phyloP scores from a whole-genome alignment of 495 filamentous ascomycete genomes.

The Lasiosphaeris hirsuta region DNA sequence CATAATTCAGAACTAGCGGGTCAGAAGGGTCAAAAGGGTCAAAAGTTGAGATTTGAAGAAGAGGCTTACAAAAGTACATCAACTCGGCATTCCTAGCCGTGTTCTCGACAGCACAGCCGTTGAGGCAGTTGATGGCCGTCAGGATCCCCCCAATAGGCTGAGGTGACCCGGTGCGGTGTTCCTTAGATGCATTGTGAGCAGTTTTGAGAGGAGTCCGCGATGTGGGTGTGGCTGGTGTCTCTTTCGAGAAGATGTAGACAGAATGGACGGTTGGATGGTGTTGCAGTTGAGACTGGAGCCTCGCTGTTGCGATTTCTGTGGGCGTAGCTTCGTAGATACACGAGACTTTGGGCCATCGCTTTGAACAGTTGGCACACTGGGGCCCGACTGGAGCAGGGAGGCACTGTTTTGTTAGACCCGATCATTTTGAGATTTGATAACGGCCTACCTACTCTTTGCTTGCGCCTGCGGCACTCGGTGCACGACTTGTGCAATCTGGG shows the following conservation, averaged over 20 bases:
- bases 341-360: slow-evolving; percentile 13
- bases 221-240: background rate
- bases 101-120: slow-evolving; percentile 12
- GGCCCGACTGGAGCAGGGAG: background rate
- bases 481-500: slow-evolving; percentile 15
- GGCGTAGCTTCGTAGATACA: slow-evolving; percentile 7
- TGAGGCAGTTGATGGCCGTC: slow-evolving; percentile 18
- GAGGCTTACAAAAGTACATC: slow-evolving; percentile 23
- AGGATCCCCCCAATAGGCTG: slow-evolving; percentile 19
- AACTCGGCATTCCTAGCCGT: slow-evolving; percentile 22
- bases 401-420: slow-evolving; percentile 4
- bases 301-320: background rate
- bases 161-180: background rate
- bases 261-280: background rate
- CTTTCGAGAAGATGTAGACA: slow-evolving; percentile 4
- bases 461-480: slow-evolving; percentile 14
- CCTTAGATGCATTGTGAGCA: background rate
- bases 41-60: background rate
- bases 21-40: background rate
- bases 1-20: slow-evolving; percentile 19
- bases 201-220: background rate
- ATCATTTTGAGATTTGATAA: too few species aligned
- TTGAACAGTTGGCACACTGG: slow-evolving; percentile 13
- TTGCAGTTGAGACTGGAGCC: background rate
- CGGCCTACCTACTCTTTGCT: slow-evolving; percentile 14